These are phyloP conservation scores for Daldinia vernicosa DNA, from an alignment of 495 filamentous ascomycete genomes.

Conservation along the genomic window DNA sequence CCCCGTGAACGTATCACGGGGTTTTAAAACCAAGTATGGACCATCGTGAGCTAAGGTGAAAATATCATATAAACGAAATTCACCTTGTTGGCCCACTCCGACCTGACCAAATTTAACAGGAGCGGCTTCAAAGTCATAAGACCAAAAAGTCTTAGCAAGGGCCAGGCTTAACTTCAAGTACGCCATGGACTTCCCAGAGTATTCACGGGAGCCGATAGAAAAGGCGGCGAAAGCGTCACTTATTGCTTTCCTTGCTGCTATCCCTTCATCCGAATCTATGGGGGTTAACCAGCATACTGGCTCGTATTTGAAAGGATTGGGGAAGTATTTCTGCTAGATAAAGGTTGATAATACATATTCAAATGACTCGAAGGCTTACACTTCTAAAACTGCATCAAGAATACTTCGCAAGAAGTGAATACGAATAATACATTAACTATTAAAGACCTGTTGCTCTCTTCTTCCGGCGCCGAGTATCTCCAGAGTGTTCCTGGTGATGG, in stretches of 20 bases:
- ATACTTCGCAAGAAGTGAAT: too few species aligned
- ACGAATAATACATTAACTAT: constrained; percentile 53
- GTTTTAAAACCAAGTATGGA: neutral
- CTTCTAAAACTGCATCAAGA: neutral
- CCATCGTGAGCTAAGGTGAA: neutral
- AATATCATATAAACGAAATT: neutral
- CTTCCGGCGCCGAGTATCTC: constrained; percentile 39
- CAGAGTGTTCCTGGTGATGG: constrained; percentile 58
- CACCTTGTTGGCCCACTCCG: neutral
- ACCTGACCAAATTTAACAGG: neutral
- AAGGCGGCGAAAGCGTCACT: constrained; percentile 41
- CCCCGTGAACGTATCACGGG: neutral
- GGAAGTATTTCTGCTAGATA: neutral
- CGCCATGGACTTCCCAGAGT: constrained; percentile 49
- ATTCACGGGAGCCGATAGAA: constrained; percentile 42
- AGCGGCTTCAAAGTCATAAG: constrained; percentile 52
- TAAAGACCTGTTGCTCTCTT: constrained; percentile 50
- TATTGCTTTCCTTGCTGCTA: constrained; percentile 13
- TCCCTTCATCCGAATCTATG: neutral
- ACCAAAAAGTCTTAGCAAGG: constrained; percentile 52
- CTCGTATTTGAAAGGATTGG: neutral
- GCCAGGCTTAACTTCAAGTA: constrained; percentile 50
- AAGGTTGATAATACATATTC: neutral
- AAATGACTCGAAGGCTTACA: neutral
- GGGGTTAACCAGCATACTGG: constrained; percentile 2